Evolutionary conservation across 2,329 filamentous ascomycete genomes (phyloP), one percentile per base, ranked within the genome.

Genomic region (Drechslera avenae): DNA sequence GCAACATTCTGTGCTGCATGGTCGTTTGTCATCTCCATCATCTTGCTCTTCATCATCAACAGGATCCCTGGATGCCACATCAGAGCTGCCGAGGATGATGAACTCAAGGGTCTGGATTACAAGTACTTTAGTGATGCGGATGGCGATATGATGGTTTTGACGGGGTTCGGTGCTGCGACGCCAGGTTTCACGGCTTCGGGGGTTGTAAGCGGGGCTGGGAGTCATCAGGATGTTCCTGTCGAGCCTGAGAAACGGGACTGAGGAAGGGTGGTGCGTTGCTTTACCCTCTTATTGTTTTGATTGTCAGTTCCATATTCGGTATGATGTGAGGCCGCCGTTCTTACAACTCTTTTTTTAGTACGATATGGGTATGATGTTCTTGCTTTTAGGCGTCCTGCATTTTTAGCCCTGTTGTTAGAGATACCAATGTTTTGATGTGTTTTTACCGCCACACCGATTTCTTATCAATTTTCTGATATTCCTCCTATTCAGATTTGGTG

Each of bases 61-160:
- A 79, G 76, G 52, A 84, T 85, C 31, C 83, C 83, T 0, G 82
- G 81, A 0, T 74, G 83, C 51, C 80, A 83, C 50, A 71, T 86
- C 2, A 74, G 83, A 14, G 80, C 79, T 1, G 79, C 73, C 1
- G 81, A 84, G 47, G 81, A 84, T 46, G 80, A 78, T 6, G 83
- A 85, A 64, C 66, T 81, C 4, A 69, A 72, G 23, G 83, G 83
- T 0, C 66, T 86, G 33, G 83, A 85, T 56, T 63, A 74, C 61
- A 78, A 81, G 59, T 79, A 81, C 61, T 76, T 78, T 13, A 74
- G 75, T 52, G 76, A 70, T 50, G 63, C 56, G 1, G 64, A 65
- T 26, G 52, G 39, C 12, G 60, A 64, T 18, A 59, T 57, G 39
- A 55, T 64, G 53, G 53, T 69, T 2, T 35, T 69, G 12, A 48